Evolutionary conservation across 352 stramenopile genomes (phyloP).

Genomic region (Phytophthora lateralis): DNA sequence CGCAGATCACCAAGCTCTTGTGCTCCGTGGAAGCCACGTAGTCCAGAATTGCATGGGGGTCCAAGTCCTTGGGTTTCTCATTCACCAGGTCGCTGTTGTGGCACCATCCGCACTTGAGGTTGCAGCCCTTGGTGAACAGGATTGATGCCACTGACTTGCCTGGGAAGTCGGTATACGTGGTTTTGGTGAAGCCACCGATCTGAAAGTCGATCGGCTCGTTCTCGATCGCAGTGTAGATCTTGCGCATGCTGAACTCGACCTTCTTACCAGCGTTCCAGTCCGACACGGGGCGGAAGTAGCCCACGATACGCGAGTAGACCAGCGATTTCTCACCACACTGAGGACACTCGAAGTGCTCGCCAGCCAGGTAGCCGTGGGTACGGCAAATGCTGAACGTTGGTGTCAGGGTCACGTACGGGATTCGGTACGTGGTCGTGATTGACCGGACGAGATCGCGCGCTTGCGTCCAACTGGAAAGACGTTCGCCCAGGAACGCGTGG

Average conservation of each 20-base stretch:
- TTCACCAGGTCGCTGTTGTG: slow-evolving; percentile 40
- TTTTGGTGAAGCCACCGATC: slow-evolving; percentile 37
- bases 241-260: slow-evolving; percentile 41
- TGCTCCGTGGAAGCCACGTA: slow-evolving; percentile 39
- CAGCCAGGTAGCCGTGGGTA: slow-evolving; percentile 32
- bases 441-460: slow-evolving; percentile 30
- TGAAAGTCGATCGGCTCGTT: slow-evolving; percentile 38
- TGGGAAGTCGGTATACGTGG: slow-evolving; percentile 35
- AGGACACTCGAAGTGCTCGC: slow-evolving; percentile 37
- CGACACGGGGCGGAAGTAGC: slow-evolving; percentile 38
- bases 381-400: slow-evolving; percentile 38
- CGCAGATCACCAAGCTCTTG: slow-evolving; percentile 35
- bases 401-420: slow-evolving; percentile 38
- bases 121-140: slow-evolving; percentile 40
- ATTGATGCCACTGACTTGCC: slow-evolving; percentile 31
- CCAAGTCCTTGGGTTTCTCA: slow-evolving; percentile 31
- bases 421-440: slow-evolving; percentile 34
- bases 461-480: slow-evolving; percentile 37
- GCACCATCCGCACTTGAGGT: slow-evolving; percentile 39
- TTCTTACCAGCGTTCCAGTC: slow-evolving; percentile 41
- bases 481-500: slow-evolving; percentile 37
- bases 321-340: slow-evolving; percentile 33
- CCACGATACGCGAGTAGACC: slow-evolving; percentile 39
- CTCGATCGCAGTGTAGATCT: slow-evolving; percentile 38
- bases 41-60: slow-evolving; percentile 35